Conservation (phyloP, 768 basidiomycete species). For the Lyophyllum atratum region DNA sequence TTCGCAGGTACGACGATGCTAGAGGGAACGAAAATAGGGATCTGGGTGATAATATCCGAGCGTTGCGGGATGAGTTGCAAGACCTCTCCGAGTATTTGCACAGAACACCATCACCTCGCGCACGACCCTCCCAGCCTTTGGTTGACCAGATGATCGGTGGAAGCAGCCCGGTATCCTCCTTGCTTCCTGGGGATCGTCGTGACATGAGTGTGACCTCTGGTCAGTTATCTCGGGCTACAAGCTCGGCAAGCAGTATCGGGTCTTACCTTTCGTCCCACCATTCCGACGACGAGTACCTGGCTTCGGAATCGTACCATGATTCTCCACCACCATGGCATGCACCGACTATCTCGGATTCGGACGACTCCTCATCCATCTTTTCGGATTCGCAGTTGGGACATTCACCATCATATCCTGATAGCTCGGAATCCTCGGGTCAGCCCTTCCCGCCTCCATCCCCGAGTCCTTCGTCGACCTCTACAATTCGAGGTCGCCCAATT, state of each 20-base stretch:
- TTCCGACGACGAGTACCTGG: conserved; percentile 58
- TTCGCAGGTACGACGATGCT: conserved; percentile 53
- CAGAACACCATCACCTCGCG: conserved; percentile 35
- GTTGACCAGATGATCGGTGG: conserved; percentile 48
- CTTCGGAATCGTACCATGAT: conserved; percentile 11
- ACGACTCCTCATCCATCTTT: conserved; percentile 6
- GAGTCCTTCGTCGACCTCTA: conserved; percentile 35
- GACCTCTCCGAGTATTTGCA: conserved; percentile 62
- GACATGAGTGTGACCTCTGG: conserved; percentile 26
- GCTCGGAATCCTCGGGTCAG: conserved; percentile 28
- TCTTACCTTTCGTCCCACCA: conserved; percentile 62
- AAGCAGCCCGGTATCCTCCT: conserved; percentile 38
- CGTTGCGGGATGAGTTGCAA: conserved; percentile 68
- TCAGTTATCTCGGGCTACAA: conserved; percentile 37
- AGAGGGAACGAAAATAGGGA: conserved; percentile 67
- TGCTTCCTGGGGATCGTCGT: conserved; percentile 26
- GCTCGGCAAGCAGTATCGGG: conserved; percentile 40
- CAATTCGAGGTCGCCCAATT: conserved; percentile 28
- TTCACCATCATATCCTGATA: conserved; percentile 11
- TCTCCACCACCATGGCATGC: conserved; percentile 22
- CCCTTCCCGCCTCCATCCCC: conserved; percentile 35
- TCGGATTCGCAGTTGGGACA: conserved; percentile 13
- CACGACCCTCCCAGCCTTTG: conserved; percentile 8
- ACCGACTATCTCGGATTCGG: conserved; percentile 12
- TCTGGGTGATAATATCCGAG: conserved; percentile 65